Conservation (phyloP, 169 alveolate species). For the Theileria annulata region DNA sequence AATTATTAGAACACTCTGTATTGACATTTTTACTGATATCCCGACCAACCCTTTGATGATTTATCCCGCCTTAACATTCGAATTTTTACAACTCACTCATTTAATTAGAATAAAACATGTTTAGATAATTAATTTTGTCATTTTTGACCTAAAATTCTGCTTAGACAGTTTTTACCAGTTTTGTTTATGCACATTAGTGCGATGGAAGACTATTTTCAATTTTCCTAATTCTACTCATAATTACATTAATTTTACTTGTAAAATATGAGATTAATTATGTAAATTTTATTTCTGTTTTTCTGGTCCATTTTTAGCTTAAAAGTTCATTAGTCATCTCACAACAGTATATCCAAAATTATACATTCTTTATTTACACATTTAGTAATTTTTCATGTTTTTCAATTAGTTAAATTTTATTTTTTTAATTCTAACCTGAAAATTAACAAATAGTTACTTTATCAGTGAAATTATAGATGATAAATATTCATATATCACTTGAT, state of each 20-base stretch:
- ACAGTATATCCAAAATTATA: background rate
- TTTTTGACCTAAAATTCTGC: background rate
- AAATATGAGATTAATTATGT: background rate
- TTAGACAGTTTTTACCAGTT: background rate
- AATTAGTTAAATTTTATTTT: too few relatives aligned
- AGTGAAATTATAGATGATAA: background rate
- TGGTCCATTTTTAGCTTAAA: background rate
- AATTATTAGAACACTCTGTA: background rate
- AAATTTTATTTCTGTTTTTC: background rate
- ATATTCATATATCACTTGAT: too few relatives aligned
- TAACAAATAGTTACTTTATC: too few relatives aligned
- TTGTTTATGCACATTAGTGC: slow-evolving; percentile 23
- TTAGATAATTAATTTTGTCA: background rate
- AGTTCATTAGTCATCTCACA: background rate
- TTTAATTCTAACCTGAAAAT: background rate
- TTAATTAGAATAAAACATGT: background rate
- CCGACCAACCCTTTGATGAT: background rate
- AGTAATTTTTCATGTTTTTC: background rate
- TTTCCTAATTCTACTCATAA: background rate
- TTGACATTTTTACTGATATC: background rate
- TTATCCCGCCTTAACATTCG: background rate
- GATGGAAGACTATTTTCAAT: background rate
- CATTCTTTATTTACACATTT: background rate
- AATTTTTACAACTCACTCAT: background rate
- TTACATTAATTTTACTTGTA: background rate